Percentiles rank a stretch among this genome's conserved stretches.
Evolutionary conservation across 2,329 filamentous ascomycete genomes (phyloP).

Genomic region (Proliferodiscus dingleyae): DNA sequence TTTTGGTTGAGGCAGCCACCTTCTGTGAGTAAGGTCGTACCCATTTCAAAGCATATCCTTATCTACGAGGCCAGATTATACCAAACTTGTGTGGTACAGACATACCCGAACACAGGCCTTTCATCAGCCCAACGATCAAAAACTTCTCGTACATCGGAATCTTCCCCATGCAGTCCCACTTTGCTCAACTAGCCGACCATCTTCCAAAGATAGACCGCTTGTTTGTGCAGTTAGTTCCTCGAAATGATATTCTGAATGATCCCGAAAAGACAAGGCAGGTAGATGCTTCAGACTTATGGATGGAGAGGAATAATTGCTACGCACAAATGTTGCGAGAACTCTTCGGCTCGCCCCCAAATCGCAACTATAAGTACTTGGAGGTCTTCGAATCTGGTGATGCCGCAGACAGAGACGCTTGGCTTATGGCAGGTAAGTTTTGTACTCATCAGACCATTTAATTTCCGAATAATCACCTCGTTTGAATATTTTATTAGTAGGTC

Average conservation of each 20-base stretch:
- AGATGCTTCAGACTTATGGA: constrained; percentile 30
- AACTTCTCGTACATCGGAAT: constrained; percentile 58
- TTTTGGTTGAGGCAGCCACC: constrained; percentile 59
- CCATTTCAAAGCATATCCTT: not conserved
- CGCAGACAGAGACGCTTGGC: constrained; percentile 42
- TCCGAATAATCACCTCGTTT: not conserved
- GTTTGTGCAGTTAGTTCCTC: constrained; percentile 48
- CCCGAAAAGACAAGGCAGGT: constrained; percentile 18
- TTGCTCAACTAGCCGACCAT: constrained; percentile 43
- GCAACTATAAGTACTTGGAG: constrained; percentile 40
- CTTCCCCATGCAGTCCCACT: constrained; percentile 61
- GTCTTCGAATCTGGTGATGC: constrained; percentile 48
- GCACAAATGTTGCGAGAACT: constrained; percentile 26
- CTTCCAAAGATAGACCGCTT: constrained; percentile 49
- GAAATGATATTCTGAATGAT: constrained; percentile 34
- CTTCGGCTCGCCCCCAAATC: constrained; percentile 24
- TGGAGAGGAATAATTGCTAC: constrained; percentile 29
- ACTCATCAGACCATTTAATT: not conserved
- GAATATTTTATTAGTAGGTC: not conserved
- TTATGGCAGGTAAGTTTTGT: constrained; percentile 31
- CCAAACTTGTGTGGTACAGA: constrained; percentile 43
- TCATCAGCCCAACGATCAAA: constrained; percentile 40
- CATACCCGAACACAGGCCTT: constrained; percentile 33
- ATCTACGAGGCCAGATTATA: constrained; percentile 48
- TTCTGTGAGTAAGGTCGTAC: constrained; percentile 30